A percentile compares a stretch with the other conserved stretches of the same genome.
phyloP scores from a whole-genome alignment of 2,329 filamentous ascomycete genomes.

The Claviceps citrina region DNA sequence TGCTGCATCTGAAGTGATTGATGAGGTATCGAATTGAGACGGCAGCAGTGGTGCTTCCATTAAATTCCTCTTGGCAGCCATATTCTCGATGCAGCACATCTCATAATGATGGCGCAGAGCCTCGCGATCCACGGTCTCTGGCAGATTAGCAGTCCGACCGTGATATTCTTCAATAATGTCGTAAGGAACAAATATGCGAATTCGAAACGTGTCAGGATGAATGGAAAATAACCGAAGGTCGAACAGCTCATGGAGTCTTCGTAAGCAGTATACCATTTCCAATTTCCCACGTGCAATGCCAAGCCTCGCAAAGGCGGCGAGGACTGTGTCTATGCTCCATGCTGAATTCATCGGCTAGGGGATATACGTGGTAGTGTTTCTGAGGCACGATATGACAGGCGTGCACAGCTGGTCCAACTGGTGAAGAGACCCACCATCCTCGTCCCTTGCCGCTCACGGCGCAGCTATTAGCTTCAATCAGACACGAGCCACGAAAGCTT shows the following conservation, averaged over 20 bases:
- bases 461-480: no score
- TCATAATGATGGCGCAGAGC: conserved; percentile 11
- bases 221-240: conserved; percentile 12
- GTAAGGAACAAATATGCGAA: conserved; percentile 11
- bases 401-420: conserved; percentile 8
- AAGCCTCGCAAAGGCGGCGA: background rate
- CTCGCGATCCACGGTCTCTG: conserved; percentile 3
- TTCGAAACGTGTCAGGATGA: conserved; percentile 9
- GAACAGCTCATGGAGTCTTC: conserved; percentile 1
- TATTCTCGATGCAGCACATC: conserved; percentile 13
- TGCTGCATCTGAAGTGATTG: no score
- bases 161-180: conserved; percentile 7
- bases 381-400: conserved; percentile 12
- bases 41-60: no score
- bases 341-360: background rate
- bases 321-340: background rate
- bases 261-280: background rate
- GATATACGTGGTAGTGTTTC: conserved; percentile 10
- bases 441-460: no score
- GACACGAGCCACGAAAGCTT: no score
- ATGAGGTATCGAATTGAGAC: no score
- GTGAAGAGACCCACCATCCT: background rate
- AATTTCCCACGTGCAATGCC: background rate
- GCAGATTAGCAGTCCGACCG: conserved; percentile 5
- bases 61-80: no score